Conservation (phyloP, 2,329 filamentous ascomycete genomes). For the Uncinocarpus reesii region DNA sequence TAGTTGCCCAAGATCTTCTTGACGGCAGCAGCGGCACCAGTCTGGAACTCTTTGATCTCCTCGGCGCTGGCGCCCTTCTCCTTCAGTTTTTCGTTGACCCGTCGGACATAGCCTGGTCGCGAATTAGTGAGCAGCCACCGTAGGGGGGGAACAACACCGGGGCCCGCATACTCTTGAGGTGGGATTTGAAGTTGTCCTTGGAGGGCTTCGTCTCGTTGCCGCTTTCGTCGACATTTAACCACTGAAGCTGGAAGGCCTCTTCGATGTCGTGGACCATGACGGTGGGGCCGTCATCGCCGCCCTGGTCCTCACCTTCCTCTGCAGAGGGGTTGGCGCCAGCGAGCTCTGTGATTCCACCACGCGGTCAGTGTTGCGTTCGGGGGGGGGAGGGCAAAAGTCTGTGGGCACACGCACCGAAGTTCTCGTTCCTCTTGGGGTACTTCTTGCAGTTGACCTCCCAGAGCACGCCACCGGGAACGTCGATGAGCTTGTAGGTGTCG, state of each 20-base stretch:
- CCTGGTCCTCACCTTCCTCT: conserved; percentile 63
- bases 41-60: conserved; percentile 68
- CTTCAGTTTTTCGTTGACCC: conserved; percentile 61
- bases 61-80: conserved; percentile 52
- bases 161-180: conserved; percentile 65
- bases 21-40: conserved; percentile 59
- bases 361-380: not conserved
- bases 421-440: conserved; percentile 67
- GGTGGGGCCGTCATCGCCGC: conserved; percentile 51
- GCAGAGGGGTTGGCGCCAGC: conserved; percentile 90
- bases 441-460: conserved; percentile 90
- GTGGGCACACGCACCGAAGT: conserved; percentile 50
- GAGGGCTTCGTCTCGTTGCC: conserved; percentile 37
- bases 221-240: conserved; percentile 36
- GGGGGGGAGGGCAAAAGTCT: not conserved
- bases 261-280: conserved; percentile 80
- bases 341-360: conserved; percentile 28
- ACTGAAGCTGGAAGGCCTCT: conserved; percentile 79
- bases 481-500: conserved; percentile 78
- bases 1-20: conserved; percentile 83
- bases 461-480: conserved; percentile 59
- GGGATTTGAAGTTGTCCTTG: conserved; percentile 74
- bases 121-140: not conserved
- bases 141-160: conserved; percentile 4
- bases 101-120: conserved; percentile 77